Conservation (phyloP, 768 basidiomycete species). For the Leccinellum albellum region DNA sequence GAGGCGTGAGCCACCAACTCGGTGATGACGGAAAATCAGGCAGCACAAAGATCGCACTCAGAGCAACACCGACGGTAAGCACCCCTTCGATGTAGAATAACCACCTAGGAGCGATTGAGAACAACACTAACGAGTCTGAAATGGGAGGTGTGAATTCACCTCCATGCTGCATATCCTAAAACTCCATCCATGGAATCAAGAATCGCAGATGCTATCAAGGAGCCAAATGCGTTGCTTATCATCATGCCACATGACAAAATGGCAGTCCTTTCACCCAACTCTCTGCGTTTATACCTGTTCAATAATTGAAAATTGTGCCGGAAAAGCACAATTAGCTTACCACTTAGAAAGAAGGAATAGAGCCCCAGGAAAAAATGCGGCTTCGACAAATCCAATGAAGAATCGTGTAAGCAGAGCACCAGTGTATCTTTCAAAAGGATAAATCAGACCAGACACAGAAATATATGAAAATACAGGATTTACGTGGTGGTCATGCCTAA, state of each 20-base stretch:
- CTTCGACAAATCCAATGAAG: constrained; percentile 72
- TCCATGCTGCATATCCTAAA: constrained; percentile 69
- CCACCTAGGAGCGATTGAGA: constrained; percentile 45
- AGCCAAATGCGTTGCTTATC: constrained; percentile 79
- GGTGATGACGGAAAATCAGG: constrained; percentile 72
- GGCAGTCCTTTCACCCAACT: constrained; percentile 67
- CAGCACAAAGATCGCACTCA: constrained; percentile 57
- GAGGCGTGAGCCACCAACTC: constrained; percentile 54
- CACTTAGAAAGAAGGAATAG: constrained; percentile 35
- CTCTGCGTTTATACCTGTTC: constrained; percentile 62
- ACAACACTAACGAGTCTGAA: not conserved
- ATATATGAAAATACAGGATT: not conserved
- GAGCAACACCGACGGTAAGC: constrained; percentile 47
- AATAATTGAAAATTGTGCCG: constrained; percentile 43
- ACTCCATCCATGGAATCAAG: constrained; percentile 67
- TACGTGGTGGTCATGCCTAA: constrained; percentile 42
- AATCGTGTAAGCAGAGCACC: constrained; percentile 67
- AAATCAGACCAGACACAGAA: constrained; percentile 2
- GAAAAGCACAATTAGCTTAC: constrained; percentile 26
- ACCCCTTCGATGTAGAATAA: constrained; percentile 68
- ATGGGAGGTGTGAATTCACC: constrained; percentile 36
- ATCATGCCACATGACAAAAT: constrained; percentile 68
- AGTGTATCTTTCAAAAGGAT: constrained; percentile 46
- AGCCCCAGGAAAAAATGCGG: constrained; percentile 69
- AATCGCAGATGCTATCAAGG: constrained; percentile 73